phyloP scores from a whole-genome alignment of 177 flowering plant species.

The Telopea speciosissima region DNA sequence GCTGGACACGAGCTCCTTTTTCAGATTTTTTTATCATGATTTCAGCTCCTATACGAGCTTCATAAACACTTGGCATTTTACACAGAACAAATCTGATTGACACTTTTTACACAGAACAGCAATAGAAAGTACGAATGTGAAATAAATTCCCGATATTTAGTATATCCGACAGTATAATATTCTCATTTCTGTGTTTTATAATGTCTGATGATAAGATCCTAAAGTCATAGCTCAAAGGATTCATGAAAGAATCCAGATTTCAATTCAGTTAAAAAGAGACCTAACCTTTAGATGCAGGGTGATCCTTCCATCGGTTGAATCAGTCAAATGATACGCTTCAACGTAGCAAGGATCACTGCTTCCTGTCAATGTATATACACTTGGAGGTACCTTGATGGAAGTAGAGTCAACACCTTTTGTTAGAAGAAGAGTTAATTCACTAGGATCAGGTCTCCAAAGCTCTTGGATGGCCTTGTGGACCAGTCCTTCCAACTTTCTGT shows the following conservation, averaged over 20 bases:
- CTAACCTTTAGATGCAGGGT: conserved; percentile 86
- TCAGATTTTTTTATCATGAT: too few relatives aligned
- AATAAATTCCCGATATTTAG: too few relatives aligned
- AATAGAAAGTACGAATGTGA: too few relatives aligned
- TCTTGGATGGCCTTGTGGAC: conserved; percentile 97
- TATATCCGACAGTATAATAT: too few relatives aligned
- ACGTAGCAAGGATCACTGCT: conserved; percentile 98
- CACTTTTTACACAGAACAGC: too few relatives aligned
- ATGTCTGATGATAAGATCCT: too few relatives aligned
- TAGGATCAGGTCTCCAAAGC: conserved; percentile 98
- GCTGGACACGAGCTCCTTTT: too few relatives aligned
- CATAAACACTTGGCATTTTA: too few relatives aligned
- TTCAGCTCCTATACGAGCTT: too few relatives aligned
- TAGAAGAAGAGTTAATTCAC: conserved; percentile 79
- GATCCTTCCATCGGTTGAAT: conserved; percentile 84
- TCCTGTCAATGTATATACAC: conserved; percentile 75
- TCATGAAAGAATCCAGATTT: conserved; percentile 2
- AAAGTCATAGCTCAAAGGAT: neutral
- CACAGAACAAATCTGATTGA: too few relatives aligned
- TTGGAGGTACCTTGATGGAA: conserved; percentile 76
- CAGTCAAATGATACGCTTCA: conserved; percentile 96
- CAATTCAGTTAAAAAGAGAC: conserved; percentile 1
- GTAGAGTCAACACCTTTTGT: conserved; percentile 69
- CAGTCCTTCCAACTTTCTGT: conserved; percentile 87
- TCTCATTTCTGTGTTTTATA: neutral